A percentile compares a stretch with the other conserved stretches of the same genome.
These are phyloP conservation scores for Tricholoma sp. DNA, from an alignment of 768 basidiomycete species.

Conservation along the genomic window DNA sequence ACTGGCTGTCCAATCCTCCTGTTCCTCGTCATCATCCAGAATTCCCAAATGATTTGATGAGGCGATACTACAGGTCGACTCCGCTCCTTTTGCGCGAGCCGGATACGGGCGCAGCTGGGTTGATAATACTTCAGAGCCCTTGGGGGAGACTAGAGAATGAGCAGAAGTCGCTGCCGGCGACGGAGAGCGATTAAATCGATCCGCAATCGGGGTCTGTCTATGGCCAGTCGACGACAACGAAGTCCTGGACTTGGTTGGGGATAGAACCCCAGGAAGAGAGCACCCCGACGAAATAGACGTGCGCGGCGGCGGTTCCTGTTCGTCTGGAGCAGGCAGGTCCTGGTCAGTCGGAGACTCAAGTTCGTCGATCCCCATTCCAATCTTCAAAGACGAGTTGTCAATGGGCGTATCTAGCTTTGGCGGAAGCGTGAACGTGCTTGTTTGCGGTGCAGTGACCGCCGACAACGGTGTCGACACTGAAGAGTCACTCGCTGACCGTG, in stretches of 20 bases:
- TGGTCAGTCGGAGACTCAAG: conserved; percentile 20
- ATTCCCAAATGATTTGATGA: conserved; percentile 46
- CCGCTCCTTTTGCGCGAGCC: conserved; percentile 13
- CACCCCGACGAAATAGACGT: neutral
- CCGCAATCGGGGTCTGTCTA: conserved; percentile 32
- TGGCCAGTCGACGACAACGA: conserved; percentile 9
- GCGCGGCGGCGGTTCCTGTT: neutral
- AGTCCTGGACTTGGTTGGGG: conserved; percentile 2
- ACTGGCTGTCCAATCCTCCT: conserved; percentile 70
- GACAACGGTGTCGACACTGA: conserved; percentile 47
- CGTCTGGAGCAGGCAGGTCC: conserved; percentile 6
- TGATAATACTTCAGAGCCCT: conserved; percentile 6
- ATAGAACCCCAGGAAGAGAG: conserved; percentile 1
- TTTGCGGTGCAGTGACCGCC: conserved; percentile 56
- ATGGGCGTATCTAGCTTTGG: conserved; percentile 60
- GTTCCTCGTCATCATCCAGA: conserved; percentile 39
- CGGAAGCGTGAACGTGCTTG: conserved; percentile 41
- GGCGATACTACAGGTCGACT: conserved; percentile 27
- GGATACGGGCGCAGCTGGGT: conserved; percentile 20
- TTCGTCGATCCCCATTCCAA: conserved; percentile 30
- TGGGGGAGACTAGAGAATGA: conserved; percentile 10
- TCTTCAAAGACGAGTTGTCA: conserved; percentile 47
- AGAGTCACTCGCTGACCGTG: conserved; percentile 40
- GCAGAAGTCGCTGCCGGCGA: conserved; percentile 20
- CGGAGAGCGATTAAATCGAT: conserved; percentile 22